Conservation (phyloP, 208 protist species). For the Blastocrithidia nonstop region DNA sequence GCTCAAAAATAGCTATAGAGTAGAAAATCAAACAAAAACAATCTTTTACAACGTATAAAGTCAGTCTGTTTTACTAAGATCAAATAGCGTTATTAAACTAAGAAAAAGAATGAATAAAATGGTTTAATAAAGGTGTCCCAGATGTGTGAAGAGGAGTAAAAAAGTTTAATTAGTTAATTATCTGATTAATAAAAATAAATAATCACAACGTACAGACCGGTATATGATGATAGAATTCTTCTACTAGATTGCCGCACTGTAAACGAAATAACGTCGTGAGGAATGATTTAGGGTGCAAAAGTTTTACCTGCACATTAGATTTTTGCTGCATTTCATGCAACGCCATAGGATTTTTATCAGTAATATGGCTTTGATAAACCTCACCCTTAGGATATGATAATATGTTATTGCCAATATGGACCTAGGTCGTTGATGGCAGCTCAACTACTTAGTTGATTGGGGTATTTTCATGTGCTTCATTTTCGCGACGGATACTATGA, state of each 20-base stretch:
- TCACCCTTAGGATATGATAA: slow-evolving; percentile 41
- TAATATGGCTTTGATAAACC: slow-evolving; percentile 69
- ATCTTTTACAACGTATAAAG: too few relatives aligned
- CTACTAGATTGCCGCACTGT: slow-evolving; percentile 71
- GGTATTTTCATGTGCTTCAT: slow-evolving; percentile 60
- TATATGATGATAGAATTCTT: slow-evolving; percentile 67
- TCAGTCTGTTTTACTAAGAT: too few relatives aligned
- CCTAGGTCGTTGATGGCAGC: slow-evolving; percentile 67
- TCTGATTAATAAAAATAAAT: slow-evolving; percentile 27
- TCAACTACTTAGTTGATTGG: slow-evolving; percentile 74
- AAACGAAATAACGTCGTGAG: slow-evolving; percentile 73
- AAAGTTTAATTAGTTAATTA: slow-evolving; percentile 22
- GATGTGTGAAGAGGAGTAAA: slow-evolving; percentile 16
- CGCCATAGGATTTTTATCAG: slow-evolving; percentile 42
- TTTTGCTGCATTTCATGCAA: slow-evolving; percentile 68
- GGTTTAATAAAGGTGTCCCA: too few relatives aligned
- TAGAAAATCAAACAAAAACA: too few relatives aligned
- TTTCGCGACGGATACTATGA: slow-evolving; percentile 73
- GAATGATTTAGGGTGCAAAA: slow-evolving; percentile 71
- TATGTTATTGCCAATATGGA: slow-evolving; percentile 75
- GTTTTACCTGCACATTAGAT: slow-evolving; percentile 69
- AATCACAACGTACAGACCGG: slow-evolving; percentile 29
- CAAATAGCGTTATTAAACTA: too few relatives aligned
- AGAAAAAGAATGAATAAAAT: too few relatives aligned
- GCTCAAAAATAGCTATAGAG: too few relatives aligned